Conservation (phyloP, 1,284 basidiomycete species). For the Amylostereum areolatum region DNA sequence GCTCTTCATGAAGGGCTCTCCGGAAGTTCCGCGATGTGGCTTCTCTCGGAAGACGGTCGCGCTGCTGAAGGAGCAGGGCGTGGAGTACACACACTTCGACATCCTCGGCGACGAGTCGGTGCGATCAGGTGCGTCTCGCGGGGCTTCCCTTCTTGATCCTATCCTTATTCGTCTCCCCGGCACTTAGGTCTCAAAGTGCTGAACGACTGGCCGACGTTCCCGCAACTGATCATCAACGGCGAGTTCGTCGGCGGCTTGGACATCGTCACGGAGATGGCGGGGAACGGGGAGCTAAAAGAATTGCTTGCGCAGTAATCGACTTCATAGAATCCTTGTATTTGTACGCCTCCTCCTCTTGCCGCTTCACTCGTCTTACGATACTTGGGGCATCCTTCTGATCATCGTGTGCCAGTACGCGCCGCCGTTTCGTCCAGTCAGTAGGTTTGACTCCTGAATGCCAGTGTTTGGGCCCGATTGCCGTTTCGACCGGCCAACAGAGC, state of each 20-base stretch:
- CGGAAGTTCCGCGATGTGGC: constrained; percentile 82
- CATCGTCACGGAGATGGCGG: constrained; percentile 61
- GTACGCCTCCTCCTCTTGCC: too few species aligned
- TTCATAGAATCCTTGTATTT: too few species aligned
- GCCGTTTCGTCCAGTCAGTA: too few species aligned
- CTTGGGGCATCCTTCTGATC: too few species aligned
- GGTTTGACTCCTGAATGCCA: too few species aligned
- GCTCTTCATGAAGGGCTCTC: constrained; percentile 97
- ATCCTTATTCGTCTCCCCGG: background rate
- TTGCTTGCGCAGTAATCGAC: constrained; percentile 10
- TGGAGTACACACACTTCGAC: constrained; percentile 70
- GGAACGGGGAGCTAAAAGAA: constrained; percentile 37
- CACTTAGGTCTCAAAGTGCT: constrained; percentile 45
- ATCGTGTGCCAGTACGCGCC: too few species aligned
- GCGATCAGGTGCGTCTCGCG: constrained; percentile 40
- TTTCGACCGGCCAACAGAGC: too few species aligned
- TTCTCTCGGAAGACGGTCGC: constrained; percentile 71
- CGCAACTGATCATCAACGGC: constrained; percentile 60
- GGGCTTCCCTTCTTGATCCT: background rate
- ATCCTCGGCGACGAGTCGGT: constrained; percentile 70
- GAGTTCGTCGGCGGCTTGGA: constrained; percentile 71
- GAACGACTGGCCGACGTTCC: constrained; percentile 67
- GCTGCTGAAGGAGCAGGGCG: constrained; percentile 52
- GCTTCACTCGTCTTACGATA: too few species aligned
- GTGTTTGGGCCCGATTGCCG: too few species aligned